A percentile compares a stretch with the other conserved stretches of the same genome.
Evolutionary conservation across 2,329 filamentous ascomycete genomes (phyloP).

Genomic region (Diaporthe vaccinii): DNA sequence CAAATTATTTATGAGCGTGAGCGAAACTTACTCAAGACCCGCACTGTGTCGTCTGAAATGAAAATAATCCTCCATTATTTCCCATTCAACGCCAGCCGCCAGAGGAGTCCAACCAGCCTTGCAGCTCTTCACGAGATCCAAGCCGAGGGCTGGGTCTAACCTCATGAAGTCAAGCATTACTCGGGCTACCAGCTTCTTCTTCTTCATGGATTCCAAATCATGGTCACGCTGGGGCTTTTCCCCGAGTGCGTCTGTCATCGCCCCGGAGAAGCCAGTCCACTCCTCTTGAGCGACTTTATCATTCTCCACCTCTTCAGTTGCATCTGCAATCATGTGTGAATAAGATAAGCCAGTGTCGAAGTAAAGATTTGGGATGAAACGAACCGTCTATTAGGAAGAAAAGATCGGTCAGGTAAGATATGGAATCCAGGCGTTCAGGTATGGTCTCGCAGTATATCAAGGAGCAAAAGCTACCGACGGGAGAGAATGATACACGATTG

Average conservation of each 20-base stretch:
- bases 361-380: accelerated
- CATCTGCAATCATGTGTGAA: background rate
- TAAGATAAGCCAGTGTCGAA: background rate
- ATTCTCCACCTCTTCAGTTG: slow-evolving; percentile 16
- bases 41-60: background rate
- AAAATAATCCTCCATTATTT: slow-evolving; percentile 17
- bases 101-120: background rate
- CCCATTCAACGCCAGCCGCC: background rate
- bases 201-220: background rate
- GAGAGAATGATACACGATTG: background rate
- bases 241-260: slow-evolving; percentile 8
- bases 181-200: background rate
- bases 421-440: background rate
- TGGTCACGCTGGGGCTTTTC: background rate
- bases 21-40: background rate
- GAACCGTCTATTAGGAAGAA: background rate
- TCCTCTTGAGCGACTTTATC: slow-evolving; percentile 8
- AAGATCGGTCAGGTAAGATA: slow-evolving; percentile 5
- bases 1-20: accelerated
- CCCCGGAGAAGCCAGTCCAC: background rate
- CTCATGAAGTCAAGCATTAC: slow-evolving; percentile 16
- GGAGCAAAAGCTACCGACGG: slow-evolving; percentile 15
- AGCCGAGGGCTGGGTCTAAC: background rate
- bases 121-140: slow-evolving; percentile 3
- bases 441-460: slow-evolving; percentile 15